These are phyloP conservation scores for Zygoascus tannicola DNA, from an alignment of 805 yeast genomes.

Conservation along the genomic window DNA sequence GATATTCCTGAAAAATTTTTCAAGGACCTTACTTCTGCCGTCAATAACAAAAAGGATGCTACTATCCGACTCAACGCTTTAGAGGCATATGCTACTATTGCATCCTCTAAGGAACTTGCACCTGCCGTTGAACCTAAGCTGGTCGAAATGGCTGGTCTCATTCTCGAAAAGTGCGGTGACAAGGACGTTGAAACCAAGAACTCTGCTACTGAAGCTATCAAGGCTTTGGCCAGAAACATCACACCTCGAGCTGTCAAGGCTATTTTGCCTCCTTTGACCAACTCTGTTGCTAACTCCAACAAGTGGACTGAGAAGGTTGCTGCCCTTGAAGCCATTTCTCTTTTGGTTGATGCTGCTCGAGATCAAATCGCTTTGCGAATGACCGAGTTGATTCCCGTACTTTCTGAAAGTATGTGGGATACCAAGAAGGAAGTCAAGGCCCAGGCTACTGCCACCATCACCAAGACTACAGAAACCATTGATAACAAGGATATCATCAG, in stretches of 20 bases:
- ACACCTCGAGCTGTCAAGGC: constrained; percentile 93
- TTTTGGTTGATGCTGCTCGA: constrained; percentile 89
- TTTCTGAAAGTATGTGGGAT: constrained; percentile 99
- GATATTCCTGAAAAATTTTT: constrained; percentile 92
- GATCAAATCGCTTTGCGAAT: constrained; percentile 95
- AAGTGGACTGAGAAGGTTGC: constrained; percentile 99
- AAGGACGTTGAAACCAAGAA: constrained; percentile 66
- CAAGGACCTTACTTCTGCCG: constrained; percentile 59
- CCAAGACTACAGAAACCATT: constrained; percentile 93
- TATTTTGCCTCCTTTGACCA: constrained; percentile 70
- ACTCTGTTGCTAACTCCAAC: constrained; percentile 51
- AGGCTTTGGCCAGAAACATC: constrained; percentile 68
- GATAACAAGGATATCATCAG: constrained; percentile 99
- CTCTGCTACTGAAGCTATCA: constrained; percentile 66
- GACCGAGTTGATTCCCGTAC: constrained; percentile 98
- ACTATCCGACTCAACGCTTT: constrained; percentile 64
- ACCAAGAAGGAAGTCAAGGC: constrained; percentile 97
- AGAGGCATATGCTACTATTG: constrained; percentile 76
- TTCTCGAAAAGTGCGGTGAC: constrained; percentile 80
- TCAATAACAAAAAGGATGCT: constrained; percentile 70
- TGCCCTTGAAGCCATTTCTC: constrained; percentile 72
- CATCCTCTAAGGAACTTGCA: constrained; percentile 59
- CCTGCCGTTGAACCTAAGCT: constrained; percentile 96
- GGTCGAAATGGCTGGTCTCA: constrained; percentile 62
- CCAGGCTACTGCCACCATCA: constrained; percentile 92